phyloP scores from a whole-genome alignment of 805 yeast species.

The Lachancea lanzarotensis region DNA sequence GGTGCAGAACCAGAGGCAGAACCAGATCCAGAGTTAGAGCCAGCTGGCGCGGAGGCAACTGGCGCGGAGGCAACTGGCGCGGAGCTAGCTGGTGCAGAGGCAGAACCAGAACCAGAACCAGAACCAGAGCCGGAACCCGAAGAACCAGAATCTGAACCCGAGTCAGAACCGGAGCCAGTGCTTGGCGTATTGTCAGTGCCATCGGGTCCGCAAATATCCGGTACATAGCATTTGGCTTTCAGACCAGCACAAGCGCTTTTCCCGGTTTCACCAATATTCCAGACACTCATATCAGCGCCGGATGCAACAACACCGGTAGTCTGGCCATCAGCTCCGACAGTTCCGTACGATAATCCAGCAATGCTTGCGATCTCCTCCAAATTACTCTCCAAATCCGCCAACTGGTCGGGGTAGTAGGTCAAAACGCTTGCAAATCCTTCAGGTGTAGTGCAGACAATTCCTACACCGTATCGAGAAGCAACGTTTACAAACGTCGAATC shows the following conservation, averaged over 20 bases:
- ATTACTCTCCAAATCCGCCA: neutral
- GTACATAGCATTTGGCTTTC: neutral
- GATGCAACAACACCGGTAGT: too few species aligned
- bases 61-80: too few species aligned
- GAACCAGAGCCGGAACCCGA: neutral
- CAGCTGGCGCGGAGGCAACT: too few species aligned
- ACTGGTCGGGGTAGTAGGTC: neutral
- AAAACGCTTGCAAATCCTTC: neutral
- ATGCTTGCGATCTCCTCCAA: neutral
- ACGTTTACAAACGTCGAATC: neutral
- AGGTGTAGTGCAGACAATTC: neutral
- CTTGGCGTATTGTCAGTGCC: neutral
- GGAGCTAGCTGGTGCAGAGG: too few species aligned
- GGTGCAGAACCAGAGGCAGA: too few species aligned
- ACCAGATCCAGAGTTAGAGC: too few species aligned
- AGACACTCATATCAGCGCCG: neutral
- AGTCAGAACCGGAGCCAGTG: neutral
- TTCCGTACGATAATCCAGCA: too few species aligned
- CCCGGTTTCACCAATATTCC: neutral
- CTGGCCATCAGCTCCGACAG: too few species aligned
- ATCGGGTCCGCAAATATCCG: neutral
- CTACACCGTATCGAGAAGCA: neutral
- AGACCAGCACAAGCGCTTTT: neutral
- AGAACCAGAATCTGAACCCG: neutral
- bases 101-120: neutral